A percentile compares a stretch with the other conserved stretches of the same genome.
Conservation (phyloP, 2,329 filamentous ascomycete species). For the Fonsecaea pedrosoi region DNA sequence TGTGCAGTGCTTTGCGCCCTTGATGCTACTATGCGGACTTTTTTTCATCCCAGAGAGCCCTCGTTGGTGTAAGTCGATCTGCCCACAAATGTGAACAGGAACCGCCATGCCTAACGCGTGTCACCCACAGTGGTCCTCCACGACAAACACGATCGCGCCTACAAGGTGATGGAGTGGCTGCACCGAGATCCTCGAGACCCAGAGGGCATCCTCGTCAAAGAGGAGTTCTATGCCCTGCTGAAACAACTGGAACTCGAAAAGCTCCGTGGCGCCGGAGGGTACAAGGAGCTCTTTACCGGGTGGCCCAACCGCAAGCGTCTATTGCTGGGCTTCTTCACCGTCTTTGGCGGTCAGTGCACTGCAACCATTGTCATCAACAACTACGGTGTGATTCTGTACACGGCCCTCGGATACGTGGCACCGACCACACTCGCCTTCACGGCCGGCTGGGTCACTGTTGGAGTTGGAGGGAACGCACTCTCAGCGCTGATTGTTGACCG, state of each 20-base stretch:
- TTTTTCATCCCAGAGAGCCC: slow-evolving; percentile 41
- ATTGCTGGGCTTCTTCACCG: slow-evolving; percentile 14
- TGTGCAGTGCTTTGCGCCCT: slow-evolving; percentile 13
- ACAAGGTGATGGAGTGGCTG: slow-evolving; percentile 32
- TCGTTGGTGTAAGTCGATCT: slow-evolving; percentile 28
- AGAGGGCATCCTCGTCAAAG: slow-evolving; percentile 11
- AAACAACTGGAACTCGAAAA: slow-evolving; percentile 23
- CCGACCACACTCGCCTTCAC: slow-evolving; percentile 11
- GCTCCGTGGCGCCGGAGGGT: neutral
- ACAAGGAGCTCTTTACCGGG: slow-evolving; percentile 10
- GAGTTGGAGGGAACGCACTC: slow-evolving; percentile 17
- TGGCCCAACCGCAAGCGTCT: slow-evolving; percentile 19
- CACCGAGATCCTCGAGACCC: slow-evolving; percentile 31
- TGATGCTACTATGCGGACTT: slow-evolving; percentile 49
- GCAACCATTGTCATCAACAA: slow-evolving; percentile 24
- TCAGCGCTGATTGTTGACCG: slow-evolving; percentile 21
- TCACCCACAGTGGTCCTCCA: slow-evolving; percentile 34
- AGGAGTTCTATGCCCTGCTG: slow-evolving; percentile 19
- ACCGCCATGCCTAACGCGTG: neutral
- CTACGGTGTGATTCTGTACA: slow-evolving; percentile 25
- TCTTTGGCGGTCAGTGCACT: slow-evolving; percentile 20
- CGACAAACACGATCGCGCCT: slow-evolving; percentile 34
- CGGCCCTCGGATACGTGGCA: slow-evolving; percentile 18
- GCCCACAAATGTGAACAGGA: neutral
- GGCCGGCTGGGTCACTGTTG: slow-evolving; percentile 19